These are phyloP conservation scores for Trichomonascaceae sp. DNA, from an alignment of 1,139 yeast genomes.

Conservation along the genomic window DNA sequence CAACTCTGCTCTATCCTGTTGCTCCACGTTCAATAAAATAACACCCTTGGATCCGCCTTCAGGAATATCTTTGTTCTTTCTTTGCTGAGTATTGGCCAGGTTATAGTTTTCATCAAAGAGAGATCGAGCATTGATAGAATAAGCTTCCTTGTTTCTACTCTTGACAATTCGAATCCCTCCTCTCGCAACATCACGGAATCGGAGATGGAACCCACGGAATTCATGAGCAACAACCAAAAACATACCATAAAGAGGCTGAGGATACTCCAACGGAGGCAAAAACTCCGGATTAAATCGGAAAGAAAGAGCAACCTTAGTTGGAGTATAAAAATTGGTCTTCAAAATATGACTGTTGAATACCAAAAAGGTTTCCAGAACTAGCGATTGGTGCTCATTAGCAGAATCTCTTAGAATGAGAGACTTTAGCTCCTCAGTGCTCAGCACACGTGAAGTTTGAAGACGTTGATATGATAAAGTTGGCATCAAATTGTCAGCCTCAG, in stretches of 20 bases:
- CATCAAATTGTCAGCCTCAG: slow-evolving; percentile 44
- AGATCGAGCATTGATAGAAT: slow-evolving; percentile 76
- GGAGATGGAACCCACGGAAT: slow-evolving; percentile 93
- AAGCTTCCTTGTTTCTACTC: slow-evolving; percentile 80
- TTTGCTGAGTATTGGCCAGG: slow-evolving; percentile 92
- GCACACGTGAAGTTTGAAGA: slow-evolving; percentile 69
- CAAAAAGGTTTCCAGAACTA: slow-evolving; percentile 77
- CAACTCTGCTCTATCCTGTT: slow-evolving; percentile 76
- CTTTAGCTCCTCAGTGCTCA: slow-evolving; percentile 69
- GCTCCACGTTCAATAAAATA: slow-evolving; percentile 67
- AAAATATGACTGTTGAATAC: slow-evolving; percentile 79
- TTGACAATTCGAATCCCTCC: slow-evolving; percentile 97
- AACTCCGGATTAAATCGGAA: slow-evolving; percentile 85
- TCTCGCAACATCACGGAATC: slow-evolving; percentile 95
- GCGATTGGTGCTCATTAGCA: slow-evolving; percentile 71
- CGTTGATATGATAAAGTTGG: slow-evolving; percentile 89
- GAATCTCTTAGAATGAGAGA: slow-evolving; percentile 61
- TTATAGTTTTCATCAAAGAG: slow-evolving; percentile 95
- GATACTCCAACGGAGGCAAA: slow-evolving; percentile 80
- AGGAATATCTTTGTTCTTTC: slow-evolving; percentile 96
- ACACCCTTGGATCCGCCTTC: slow-evolving; percentile 99
- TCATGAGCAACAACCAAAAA: slow-evolving; percentile 94
- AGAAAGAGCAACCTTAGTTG: slow-evolving; percentile 91
- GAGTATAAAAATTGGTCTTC: slow-evolving; percentile 90
- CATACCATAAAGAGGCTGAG: slow-evolving; percentile 90